Base-by-base conservation (phyloP, 345 rosid species). In the Adansonia digitata region DNA sequence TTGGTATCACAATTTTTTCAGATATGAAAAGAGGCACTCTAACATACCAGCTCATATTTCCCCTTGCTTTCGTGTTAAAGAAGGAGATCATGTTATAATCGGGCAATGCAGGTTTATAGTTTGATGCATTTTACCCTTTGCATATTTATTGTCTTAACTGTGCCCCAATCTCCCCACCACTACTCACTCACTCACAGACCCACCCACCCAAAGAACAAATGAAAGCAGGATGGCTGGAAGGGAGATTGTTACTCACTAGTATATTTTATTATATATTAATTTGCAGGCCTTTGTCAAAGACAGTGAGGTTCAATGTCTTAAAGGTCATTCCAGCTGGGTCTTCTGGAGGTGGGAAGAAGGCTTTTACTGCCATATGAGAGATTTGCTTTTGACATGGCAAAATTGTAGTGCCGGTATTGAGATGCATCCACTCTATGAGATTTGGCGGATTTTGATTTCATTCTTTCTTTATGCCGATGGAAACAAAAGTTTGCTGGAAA, bases 281-380 rank as follows among this genome's bases (percentile, higher is more conserved):
- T 22, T 31, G 9, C 69, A 91, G 97, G 91, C 96, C 94, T 4
- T 56, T 92, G 79, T 92, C 96, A 13, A 92, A 92, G 86, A 91
- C 97, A n/a, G n/a, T 88, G 68, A 82, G 97, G 88, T 91, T 93
- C 83, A 91, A 88, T 73, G 97, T 93, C 71, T 74, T 93, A 69
- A 91, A 91, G 79, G 94, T 93, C 40, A 85, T 89, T 40, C 98
- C 94, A 24, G 94, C 98, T 29, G 97, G 97, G 24, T 88, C 97
- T 13, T 91, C 97, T 62, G 89, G 89, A 17, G 88, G 86, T 26
- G 88, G 88, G 59, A 89, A 88, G 88, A 88, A 86, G 82, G 86
- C 88, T 15, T 86, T 88, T 69, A 65, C 89, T 0, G 88, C 77
- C 31, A 82, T 86, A 69, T 88, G 75, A 85, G 76, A n/a, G n/a